phyloP scores from a whole-genome alignment of 2,329 filamentous ascomycete genomes.

The Penicillium italicum region DNA sequence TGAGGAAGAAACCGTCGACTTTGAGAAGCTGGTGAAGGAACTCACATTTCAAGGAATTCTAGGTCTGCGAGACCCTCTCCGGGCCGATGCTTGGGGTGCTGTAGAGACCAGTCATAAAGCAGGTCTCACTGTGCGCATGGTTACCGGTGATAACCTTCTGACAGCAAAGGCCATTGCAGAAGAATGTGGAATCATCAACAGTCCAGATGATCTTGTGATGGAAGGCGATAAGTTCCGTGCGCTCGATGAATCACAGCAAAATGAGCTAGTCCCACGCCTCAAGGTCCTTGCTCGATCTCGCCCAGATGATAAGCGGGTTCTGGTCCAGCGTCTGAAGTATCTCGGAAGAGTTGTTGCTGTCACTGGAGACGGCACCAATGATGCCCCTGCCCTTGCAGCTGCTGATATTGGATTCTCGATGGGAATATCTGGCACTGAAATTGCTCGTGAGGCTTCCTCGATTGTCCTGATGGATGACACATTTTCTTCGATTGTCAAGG shows the following conservation, averaged over 20 bases:
- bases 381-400: slow-evolving; percentile 56
- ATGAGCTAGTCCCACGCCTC: slow-evolving; percentile 50
- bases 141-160: slow-evolving; percentile 63
- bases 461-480: slow-evolving; percentile 53
- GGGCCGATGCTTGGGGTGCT: slow-evolving; percentile 57
- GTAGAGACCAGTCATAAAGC: slow-evolving; percentile 59
- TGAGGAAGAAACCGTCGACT: background rate
- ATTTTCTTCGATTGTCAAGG: slow-evolving; percentile 58
- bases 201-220: slow-evolving; percentile 53
- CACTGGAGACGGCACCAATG: slow-evolving; percentile 59
- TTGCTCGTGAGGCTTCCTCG: slow-evolving; percentile 58
- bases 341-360: slow-evolving; percentile 55
- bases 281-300: slow-evolving; percentile 58
- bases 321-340: slow-evolving; percentile 53
- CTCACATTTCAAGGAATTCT: slow-evolving; percentile 63
- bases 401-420: slow-evolving; percentile 61
- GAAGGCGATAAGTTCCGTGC: slow-evolving; percentile 59
- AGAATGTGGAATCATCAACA: slow-evolving; percentile 59
- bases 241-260: slow-evolving; percentile 52
- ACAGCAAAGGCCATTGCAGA: slow-evolving; percentile 65
- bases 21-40: slow-evolving; percentile 60
- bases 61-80: slow-evolving; percentile 64
- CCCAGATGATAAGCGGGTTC: slow-evolving; percentile 57
- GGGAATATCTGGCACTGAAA: slow-evolving; percentile 58
- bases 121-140: slow-evolving; percentile 62